phyloP scores from a whole-genome alignment of 1,284 basidiomycete species.

The Leucoagaricus sp. region DNA sequence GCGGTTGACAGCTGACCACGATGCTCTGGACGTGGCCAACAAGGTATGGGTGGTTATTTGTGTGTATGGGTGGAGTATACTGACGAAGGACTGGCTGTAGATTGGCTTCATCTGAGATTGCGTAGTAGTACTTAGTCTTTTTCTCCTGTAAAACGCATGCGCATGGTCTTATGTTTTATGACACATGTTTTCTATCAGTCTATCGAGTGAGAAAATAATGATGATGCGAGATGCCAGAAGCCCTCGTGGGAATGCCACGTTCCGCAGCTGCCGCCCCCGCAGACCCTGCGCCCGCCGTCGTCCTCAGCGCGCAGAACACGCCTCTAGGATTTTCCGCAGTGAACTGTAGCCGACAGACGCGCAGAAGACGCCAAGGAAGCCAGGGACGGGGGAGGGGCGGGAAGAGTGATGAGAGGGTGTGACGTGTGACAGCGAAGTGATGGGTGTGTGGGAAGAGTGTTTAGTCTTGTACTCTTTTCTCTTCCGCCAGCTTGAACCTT shows the following conservation, averaged over 20 bases:
- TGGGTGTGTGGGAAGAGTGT: no score
- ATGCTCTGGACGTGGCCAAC: conserved; percentile 98
- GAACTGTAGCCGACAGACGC: neutral
- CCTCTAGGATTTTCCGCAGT: no score
- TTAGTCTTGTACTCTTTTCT: neutral
- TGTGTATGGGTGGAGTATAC: neutral
- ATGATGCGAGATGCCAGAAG: neutral
- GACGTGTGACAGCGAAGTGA: no score
- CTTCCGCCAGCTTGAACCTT: conserved; percentile 1
- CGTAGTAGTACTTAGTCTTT: neutral
- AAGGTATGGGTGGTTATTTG: conserved; percentile 67
- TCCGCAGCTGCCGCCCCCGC: neutral
- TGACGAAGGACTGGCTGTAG: conserved; percentile 35
- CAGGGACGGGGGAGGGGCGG: no score
- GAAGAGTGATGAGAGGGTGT: no score
- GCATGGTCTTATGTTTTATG: neutral
- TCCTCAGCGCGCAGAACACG: neutral
- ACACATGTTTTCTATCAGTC: neutral
- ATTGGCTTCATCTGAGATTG: conserved; percentile 77
- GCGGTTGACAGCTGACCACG: conserved; percentile 92
- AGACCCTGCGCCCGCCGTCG: neutral
- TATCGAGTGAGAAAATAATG: neutral
- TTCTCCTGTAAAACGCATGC: neutral
- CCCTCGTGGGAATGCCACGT: neutral
- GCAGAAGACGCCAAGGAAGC: neutral